phyloP scores from a whole-genome alignment of 2,329 filamentous ascomycete species.

The Alternaria brassicae region DNA sequence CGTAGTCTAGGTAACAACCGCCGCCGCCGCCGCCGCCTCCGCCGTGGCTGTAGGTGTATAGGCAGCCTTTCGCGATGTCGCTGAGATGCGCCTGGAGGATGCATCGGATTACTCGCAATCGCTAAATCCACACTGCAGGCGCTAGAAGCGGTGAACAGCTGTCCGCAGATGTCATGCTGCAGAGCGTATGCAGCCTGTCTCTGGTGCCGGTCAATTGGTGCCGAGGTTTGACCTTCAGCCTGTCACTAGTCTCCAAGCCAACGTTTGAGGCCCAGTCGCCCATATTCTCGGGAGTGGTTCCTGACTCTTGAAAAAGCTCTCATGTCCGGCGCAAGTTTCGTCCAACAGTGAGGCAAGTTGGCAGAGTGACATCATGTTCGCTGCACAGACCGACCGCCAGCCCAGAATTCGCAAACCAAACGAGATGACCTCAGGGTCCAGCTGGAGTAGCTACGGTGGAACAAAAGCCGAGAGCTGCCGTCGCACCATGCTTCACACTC shows the following conservation, averaged over 20 bases:
- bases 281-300: conserved; percentile 35
- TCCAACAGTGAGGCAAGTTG: conserved; percentile 1
- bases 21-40: too few relatives aligned
- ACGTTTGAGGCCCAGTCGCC: conserved; percentile 36
- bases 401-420: background rate
- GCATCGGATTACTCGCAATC: background rate
- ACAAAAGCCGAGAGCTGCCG: conserved; percentile 20
- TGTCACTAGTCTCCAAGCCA: conserved; percentile 29
- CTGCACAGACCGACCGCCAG: conserved; percentile 19
- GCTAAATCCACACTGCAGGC: conserved; percentile 15
- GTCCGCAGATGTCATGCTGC: conserved; percentile 44
- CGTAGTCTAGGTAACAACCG: conserved; percentile 36
- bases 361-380: conserved; percentile 33
- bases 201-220: conserved; percentile 25
- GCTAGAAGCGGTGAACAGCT: conserved; percentile 40
- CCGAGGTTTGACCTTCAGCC: conserved; percentile 35
- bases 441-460: conserved; percentile 17
- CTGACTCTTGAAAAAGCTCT: conserved; percentile 32
- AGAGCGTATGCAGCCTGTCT: conserved; percentile 24
- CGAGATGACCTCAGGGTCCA: conserved; percentile 21
- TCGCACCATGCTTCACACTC: conserved; percentile 24
- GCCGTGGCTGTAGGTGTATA: too few relatives aligned
- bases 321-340: conserved; percentile 9
- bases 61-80: conserved; percentile 1
- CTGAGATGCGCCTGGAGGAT: background rate